Evolutionary conservation across 139 green algal species (phyloP).

Genomic region (Chlorella sp.): DNA sequence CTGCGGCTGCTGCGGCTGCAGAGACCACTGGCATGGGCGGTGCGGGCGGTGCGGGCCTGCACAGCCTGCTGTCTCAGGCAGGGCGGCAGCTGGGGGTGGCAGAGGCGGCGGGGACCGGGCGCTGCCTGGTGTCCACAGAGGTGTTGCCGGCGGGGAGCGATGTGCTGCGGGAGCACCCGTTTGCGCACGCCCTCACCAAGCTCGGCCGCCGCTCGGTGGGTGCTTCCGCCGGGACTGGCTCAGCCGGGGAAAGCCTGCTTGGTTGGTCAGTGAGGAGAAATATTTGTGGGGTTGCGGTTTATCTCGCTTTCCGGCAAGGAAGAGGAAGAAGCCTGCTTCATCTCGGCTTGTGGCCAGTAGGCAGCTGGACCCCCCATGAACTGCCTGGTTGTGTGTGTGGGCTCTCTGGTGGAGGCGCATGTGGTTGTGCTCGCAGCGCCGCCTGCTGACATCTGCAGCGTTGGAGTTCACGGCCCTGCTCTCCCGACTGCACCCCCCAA

Average conservation of each 20-base stretch:
- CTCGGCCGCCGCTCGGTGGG: slow-evolving; percentile 24
- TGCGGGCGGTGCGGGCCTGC: not conserved
- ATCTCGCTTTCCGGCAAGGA: no score
- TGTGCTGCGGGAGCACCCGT: slow-evolving; percentile 44
- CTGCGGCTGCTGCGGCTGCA: not conserved
- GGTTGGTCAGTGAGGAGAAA: no score
- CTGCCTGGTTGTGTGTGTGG: no score
- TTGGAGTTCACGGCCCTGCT: no score
- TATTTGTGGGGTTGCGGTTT: no score
- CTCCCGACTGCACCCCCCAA: not conserved
- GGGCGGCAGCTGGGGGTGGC: not conserved
- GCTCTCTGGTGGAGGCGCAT: no score
- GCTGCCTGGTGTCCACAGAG: slow-evolving; percentile 13
- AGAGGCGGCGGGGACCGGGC: not conserved
- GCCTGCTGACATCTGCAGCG: no score
- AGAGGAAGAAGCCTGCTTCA: no score
- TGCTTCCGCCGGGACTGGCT: not conserved
- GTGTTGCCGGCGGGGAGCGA: slow-evolving; percentile 28
- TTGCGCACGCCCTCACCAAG: slow-evolving; percentile 46
- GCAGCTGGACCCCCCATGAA: no score
- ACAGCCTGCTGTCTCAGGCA: not conserved
- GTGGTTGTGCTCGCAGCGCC: not conserved
- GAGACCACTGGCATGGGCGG: not conserved
- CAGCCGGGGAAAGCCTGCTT: not conserved
- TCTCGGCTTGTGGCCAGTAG: no score